phyloP scores from a whole-genome alignment of 768 basidiomycete genomes.

The Rhizopogon roseolus region DNA sequence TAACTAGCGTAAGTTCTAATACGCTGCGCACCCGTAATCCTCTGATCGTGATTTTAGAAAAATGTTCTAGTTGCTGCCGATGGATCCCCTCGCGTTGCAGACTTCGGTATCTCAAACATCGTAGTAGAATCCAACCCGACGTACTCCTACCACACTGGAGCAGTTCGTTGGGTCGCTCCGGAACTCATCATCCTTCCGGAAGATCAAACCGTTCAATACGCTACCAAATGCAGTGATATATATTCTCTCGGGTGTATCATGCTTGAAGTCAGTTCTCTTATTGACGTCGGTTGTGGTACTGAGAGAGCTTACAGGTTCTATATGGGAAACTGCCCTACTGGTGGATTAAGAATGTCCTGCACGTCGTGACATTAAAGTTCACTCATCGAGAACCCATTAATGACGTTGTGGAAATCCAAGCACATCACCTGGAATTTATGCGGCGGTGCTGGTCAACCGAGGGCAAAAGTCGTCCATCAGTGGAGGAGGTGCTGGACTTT shows the following conservation, averaged over 20 bases:
- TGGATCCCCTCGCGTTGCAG: conserved; percentile 34
- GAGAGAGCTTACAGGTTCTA: conserved; percentile 7
- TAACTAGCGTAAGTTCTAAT: conserved; percentile 1
- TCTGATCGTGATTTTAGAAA: not conserved
- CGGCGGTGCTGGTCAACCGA: conserved; percentile 32
- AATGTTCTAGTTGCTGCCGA: conserved; percentile 31
- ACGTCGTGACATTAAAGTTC: conserved; percentile 17
- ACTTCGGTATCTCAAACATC: conserved; percentile 40
- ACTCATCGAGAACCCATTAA: conserved; percentile 9
- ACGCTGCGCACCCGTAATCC: not conserved
- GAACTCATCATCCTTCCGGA: conserved; percentile 22
- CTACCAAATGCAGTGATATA: conserved; percentile 29
- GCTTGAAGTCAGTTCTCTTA: conserved; percentile 19
- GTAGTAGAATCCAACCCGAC: conserved; percentile 18
- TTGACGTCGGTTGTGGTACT: conserved; percentile 10
- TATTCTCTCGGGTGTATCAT: conserved; percentile 40
- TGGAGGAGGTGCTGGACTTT: conserved; percentile 1
- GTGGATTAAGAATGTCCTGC: conserved; percentile 17
- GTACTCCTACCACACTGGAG: conserved; percentile 14
- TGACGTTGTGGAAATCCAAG: conserved; percentile 23
- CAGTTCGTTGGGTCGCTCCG: conserved; percentile 40
- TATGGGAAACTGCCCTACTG: conserved; percentile 21
- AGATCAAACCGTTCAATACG: conserved; percentile 3
- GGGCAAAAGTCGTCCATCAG: conserved; percentile 1
- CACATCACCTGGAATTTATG: conserved; percentile 38